Percentiles rank a stretch among this genome's conserved stretches.
Conservation (phyloP, 2,329 filamentous ascomycete species). For the Grosmannia clavigera region DNA sequence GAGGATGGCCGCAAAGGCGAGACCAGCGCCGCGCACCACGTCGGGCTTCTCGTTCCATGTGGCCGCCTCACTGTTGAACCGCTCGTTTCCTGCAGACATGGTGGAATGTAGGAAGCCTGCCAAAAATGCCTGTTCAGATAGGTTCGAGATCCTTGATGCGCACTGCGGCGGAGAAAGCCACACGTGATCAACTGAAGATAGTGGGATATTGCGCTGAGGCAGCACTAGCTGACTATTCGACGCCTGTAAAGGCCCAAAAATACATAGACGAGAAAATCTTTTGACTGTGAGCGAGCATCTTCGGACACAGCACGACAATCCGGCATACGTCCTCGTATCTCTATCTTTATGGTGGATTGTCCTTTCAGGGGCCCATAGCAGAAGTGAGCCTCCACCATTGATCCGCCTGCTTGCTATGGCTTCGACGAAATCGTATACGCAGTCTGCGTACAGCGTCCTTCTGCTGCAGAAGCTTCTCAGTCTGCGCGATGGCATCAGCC, state of each 20-base stretch:
- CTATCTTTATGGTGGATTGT: neutral
- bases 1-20: slow-evolving; percentile 32
- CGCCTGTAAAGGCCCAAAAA: neutral
- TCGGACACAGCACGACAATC: neutral
- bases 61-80: slow-evolving; percentile 42
- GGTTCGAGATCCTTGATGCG: no score
- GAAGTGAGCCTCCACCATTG: neutral
- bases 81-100: slow-evolving; percentile 22
- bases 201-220: neutral
- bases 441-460: slow-evolving; percentile 16
- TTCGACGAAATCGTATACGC: slow-evolving; percentile 13
- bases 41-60: slow-evolving; percentile 41
- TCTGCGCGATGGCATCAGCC: slow-evolving; percentile 22
- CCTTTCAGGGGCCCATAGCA: neutral
- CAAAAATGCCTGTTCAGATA: no score
- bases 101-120: neutral
- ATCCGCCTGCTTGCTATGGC: slow-evolving; percentile 9
- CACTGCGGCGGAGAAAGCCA: neutral
- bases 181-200: neutral
- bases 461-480: slow-evolving; percentile 18
- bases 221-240: neutral
- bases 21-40: slow-evolving; percentile 30
- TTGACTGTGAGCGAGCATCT: neutral
- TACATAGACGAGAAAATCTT: neutral
- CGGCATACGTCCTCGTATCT: neutral